Percentiles rank a stretch among this genome's conserved stretches.
Conservation (phyloP, 345 rosid species). For the Crucihimalaya himalaica region DNA sequence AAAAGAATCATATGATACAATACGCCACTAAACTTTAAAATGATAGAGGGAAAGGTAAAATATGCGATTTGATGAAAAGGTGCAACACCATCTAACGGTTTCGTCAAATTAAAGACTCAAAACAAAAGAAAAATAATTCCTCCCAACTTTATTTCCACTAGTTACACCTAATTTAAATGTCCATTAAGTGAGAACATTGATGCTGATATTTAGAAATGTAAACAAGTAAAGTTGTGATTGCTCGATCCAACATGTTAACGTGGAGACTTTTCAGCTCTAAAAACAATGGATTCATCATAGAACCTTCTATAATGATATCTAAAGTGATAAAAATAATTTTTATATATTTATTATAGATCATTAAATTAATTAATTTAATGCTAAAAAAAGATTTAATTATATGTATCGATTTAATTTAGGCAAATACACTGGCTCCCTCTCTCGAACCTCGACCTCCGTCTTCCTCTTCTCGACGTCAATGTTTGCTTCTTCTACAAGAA, state of each 20-base stretch:
- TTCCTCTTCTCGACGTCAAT: no score
- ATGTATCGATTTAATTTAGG: no score
- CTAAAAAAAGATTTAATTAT: no score
- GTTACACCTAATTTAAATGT: background rate
- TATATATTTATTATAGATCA: no score
- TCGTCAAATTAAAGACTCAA: background rate
- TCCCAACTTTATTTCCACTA: background rate
- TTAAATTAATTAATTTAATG: no score
- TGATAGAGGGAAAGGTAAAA: background rate
- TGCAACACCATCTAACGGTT: constrained; percentile 1
- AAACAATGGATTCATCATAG: background rate
- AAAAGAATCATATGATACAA: no score
- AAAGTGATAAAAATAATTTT: no score
- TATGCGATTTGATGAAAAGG: background rate
- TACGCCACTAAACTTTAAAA: no score
- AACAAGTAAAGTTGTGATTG: background rate
- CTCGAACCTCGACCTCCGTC: no score
- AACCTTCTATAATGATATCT: no score
- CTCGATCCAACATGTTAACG: background rate
- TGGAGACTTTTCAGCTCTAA: background rate
- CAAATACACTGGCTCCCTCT: no score
- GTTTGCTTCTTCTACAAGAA: no score
- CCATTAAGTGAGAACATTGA: background rate
- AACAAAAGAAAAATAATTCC: background rate
- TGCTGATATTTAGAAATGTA: background rate